Percentiles rank a stretch among this genome's conserved stretches.
These are phyloP conservation scores for Phytophthora tubulina DNA, from an alignment of 352 stramenopile species.

Conservation along the genomic window DNA sequence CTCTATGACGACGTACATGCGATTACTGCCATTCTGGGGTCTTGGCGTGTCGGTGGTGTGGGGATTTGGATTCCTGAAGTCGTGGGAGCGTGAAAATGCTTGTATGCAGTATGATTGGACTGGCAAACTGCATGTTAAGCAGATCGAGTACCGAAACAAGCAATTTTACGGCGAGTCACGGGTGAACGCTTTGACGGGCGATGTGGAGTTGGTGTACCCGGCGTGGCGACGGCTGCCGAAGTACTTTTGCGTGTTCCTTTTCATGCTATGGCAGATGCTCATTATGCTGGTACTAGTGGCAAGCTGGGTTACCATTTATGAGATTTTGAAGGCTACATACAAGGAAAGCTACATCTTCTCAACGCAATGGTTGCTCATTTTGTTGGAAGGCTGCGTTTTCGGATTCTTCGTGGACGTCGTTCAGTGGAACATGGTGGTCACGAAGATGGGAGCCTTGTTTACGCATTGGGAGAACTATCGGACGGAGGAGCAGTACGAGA, in stretches of 20 bases:
- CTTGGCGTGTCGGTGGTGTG: slow-evolving; percentile 83
- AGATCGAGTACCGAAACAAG: slow-evolving; percentile 90
- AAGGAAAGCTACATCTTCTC: slow-evolving; percentile 82
- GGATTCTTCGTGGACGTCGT: slow-evolving; percentile 91
- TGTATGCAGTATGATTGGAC: slow-evolving; percentile 87
- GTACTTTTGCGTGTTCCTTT: slow-evolving; percentile 79
- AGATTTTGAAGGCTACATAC: slow-evolving; percentile 89
- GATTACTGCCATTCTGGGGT: slow-evolving; percentile 83
- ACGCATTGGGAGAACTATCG: slow-evolving; percentile 91
- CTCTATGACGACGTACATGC: slow-evolving; percentile 79
- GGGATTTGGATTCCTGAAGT: slow-evolving; percentile 87
- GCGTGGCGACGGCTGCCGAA: slow-evolving; percentile 77
- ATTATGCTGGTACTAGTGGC: slow-evolving; percentile 92
- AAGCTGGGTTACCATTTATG: slow-evolving; percentile 89
- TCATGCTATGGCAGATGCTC: slow-evolving; percentile 84
- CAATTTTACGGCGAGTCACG: slow-evolving; percentile 71
- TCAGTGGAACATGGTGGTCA: slow-evolving; percentile 92
- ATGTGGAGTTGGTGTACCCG: slow-evolving; percentile 75
- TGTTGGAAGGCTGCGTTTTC: slow-evolving; percentile 86
- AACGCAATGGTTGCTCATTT: slow-evolving; percentile 85
- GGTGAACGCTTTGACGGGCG: slow-evolving; percentile 81
- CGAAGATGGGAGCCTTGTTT: slow-evolving; percentile 85
- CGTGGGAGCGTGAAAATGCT: slow-evolving; percentile 83
- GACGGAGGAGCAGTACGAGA: slow-evolving; percentile 89
- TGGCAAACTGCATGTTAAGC: slow-evolving; percentile 80